phyloP scores from a whole-genome alignment of 2,329 filamentous ascomycete species.

The Claviceps lovelessii region DNA sequence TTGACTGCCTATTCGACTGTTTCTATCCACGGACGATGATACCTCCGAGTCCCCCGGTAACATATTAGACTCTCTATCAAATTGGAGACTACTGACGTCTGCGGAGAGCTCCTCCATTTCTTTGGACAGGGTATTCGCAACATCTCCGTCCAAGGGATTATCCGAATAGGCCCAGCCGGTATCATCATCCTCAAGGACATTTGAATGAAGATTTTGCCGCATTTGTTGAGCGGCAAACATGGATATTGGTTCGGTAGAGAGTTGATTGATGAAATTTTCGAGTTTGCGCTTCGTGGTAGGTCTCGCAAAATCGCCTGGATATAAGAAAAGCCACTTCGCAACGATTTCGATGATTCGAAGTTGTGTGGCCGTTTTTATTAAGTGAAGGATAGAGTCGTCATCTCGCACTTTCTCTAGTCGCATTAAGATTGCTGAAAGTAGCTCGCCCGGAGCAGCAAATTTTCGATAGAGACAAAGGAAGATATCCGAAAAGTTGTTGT shows the following conservation, averaged over 20 bases:
- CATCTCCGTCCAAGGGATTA: conserved; percentile 26
- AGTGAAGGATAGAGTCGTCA: conserved; percentile 50
- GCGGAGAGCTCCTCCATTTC: conserved; percentile 25
- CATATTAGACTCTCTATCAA: conserved; percentile 32
- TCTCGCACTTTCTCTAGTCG: conserved; percentile 58
- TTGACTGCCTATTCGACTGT: conserved; percentile 25
- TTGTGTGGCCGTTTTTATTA: conserved; percentile 68
- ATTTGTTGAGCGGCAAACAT: conserved; percentile 77
- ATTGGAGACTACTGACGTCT: conserved; percentile 33
- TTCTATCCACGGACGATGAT: conserved; percentile 26
- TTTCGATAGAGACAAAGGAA: conserved; percentile 91
- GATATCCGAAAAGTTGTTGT: conserved; percentile 74
- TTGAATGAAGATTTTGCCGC: conserved; percentile 56
- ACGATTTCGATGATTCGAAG: conserved; percentile 71
- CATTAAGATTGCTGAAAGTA: conserved; percentile 65
- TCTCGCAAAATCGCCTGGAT: conserved; percentile 86
- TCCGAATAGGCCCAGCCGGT: conserved; percentile 83
- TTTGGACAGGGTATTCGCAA: conserved; percentile 21
- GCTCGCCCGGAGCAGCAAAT: conserved; percentile 67
- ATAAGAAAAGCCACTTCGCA: conserved; percentile 76
- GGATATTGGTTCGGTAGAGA: conserved; percentile 71
- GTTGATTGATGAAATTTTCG: conserved; percentile 56
- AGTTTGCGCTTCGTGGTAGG: conserved; percentile 57
- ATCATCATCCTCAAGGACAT: conserved; percentile 74
- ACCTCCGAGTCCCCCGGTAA: conserved; percentile 33